phyloP scores from a whole-genome alignment of 495 filamentous ascomycete species.

The Xylaria nigripes region DNA sequence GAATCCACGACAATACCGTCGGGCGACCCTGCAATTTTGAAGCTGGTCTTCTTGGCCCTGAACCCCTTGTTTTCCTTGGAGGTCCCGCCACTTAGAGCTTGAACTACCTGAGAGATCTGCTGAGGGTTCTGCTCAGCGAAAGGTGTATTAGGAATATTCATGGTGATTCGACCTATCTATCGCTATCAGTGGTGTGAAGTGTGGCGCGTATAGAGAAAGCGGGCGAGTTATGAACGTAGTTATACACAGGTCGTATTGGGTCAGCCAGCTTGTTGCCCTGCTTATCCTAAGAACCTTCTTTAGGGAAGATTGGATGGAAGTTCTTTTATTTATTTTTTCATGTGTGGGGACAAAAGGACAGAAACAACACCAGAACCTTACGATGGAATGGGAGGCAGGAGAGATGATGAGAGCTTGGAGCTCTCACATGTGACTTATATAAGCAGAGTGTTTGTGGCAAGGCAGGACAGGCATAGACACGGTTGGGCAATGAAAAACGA shows the following conservation, averaged over 20 bases:
- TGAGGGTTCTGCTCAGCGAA: conserved; percentile 56
- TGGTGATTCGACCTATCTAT: conserved; percentile 6
- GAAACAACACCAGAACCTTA: background rate
- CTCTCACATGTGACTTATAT: background rate
- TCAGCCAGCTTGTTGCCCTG: background rate
- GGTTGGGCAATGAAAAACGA: background rate
- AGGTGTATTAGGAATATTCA: conserved; percentile 34
- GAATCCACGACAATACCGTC: conserved; percentile 64
- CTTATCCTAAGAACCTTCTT: background rate
- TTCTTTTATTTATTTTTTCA: too few relatives aligned
- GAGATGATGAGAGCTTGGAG: background rate
- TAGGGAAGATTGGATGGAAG: background rate
- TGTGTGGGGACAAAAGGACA: background rate
- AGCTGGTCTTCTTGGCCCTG: conserved; percentile 67
- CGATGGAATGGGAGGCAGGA: background rate
- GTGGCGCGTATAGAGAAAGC: background rate
- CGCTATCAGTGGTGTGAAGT: background rate
- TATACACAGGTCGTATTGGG: background rate
- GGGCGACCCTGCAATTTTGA: conserved; percentile 49
- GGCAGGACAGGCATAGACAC: background rate
- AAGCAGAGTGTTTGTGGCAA: background rate
- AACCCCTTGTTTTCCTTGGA: conserved; percentile 40
- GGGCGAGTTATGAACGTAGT: background rate
- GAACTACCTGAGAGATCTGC: conserved; percentile 52
- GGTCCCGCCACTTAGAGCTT: conserved; percentile 46